phyloP scores from a whole-genome alignment of 495 filamentous ascomycete genomes.

The Neurospora sp. region DNA sequence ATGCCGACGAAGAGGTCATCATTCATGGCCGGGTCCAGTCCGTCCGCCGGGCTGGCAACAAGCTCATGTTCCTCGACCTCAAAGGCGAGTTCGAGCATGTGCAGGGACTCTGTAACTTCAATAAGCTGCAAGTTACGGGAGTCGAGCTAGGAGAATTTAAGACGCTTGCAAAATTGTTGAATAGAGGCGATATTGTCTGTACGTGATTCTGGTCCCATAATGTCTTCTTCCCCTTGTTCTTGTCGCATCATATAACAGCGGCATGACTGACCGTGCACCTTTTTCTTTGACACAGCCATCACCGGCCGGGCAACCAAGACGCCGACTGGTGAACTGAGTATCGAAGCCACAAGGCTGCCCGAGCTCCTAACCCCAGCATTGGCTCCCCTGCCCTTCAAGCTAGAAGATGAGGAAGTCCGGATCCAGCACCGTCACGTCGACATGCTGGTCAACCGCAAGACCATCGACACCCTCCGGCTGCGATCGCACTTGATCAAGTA shows the following conservation, averaged over 20 bases:
- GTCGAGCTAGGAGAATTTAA: constrained; percentile 39
- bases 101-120: constrained; percentile 64
- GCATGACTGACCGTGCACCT: not conserved
- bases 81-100: constrained; percentile 56
- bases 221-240: constrained; percentile 11
- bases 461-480: constrained; percentile 59
- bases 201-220: constrained; percentile 38
- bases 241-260: not conserved
- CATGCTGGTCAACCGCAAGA: constrained; percentile 58
- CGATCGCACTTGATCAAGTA: constrained; percentile 65
- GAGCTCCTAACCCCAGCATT: constrained; percentile 64
- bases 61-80: constrained; percentile 78
- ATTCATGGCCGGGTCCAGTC: constrained; percentile 38
- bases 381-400: constrained; percentile 57
- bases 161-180: constrained; percentile 44
- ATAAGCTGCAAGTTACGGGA: constrained; percentile 36
- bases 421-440: constrained; percentile 69
- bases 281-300: constrained; percentile 30
- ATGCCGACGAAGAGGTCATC: constrained; percentile 30
- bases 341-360: constrained; percentile 58
- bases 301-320: constrained; percentile 66
- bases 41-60: constrained; percentile 41
- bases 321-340: constrained; percentile 62
- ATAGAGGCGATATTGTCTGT: constrained; percentile 66
- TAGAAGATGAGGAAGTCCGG: constrained; percentile 55